These are phyloP conservation scores for Pyricularia pennisetigena DNA, from an alignment of 2,329 filamentous ascomycete species.

Conservation along the genomic window DNA sequence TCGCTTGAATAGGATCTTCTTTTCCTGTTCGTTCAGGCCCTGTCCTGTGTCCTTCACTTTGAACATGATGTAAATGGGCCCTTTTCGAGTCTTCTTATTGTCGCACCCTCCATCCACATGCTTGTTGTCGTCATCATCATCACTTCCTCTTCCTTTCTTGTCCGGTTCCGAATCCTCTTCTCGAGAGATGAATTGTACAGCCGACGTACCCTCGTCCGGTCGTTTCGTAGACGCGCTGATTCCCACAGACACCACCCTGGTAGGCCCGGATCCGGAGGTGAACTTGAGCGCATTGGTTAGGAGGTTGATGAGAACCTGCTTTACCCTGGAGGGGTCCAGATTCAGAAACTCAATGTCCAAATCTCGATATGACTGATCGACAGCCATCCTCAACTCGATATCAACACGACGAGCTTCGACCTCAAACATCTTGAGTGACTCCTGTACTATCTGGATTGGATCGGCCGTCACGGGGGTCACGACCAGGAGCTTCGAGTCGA, in stretches of 20 bases:
- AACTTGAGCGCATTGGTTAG: conserved; percentile 79
- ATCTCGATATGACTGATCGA: conserved; percentile 50
- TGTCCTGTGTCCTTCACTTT: conserved; percentile 70
- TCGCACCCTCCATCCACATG: neutral
- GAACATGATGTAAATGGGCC: conserved; percentile 58
- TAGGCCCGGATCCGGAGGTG: conserved; percentile 49
- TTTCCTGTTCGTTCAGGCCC: conserved; percentile 61
- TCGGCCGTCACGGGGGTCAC: conserved; percentile 63
- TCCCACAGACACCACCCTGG: conserved; percentile 41
- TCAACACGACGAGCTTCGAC: conserved; percentile 60
- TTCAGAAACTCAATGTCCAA: conserved; percentile 54
- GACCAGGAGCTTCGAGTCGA: conserved; percentile 65
- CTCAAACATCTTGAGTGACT: conserved; percentile 69
- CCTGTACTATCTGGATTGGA: conserved; percentile 55
- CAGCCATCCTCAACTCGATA: conserved; percentile 54
- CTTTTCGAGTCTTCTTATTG: conserved; percentile 13
- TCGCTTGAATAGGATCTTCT: conserved; percentile 64
- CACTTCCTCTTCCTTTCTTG: neutral
- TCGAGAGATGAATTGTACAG: conserved; percentile 53
- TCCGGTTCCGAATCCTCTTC: conserved; percentile 3
- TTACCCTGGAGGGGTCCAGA: conserved; percentile 63
- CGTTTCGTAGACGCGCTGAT: conserved; percentile 32
- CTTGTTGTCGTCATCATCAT: neutral
- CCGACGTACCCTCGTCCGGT: conserved; percentile 28
- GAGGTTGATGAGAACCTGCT: conserved; percentile 73